Conservation (phyloP, 148 eudicot species). For the Cornus suecica region DNA sequence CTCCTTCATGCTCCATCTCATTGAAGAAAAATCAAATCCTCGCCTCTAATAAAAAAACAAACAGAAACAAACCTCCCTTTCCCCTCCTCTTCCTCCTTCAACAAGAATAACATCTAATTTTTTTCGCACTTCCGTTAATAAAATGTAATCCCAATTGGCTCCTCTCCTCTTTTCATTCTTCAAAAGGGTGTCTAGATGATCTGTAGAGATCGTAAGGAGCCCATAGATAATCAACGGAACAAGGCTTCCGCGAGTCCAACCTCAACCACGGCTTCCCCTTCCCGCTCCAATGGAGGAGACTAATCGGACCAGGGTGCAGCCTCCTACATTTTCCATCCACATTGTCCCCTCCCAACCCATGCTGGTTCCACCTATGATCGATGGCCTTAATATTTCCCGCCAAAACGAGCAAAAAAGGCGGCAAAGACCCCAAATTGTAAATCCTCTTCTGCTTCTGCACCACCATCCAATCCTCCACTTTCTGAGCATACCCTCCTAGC, state of each 20-base stretch:
- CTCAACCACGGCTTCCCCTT: constrained; percentile 45
- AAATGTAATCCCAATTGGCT: too few relatives aligned
- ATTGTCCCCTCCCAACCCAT: constrained; percentile 38
- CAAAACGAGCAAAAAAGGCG: constrained; percentile 34
- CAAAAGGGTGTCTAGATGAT: constrained; percentile 21
- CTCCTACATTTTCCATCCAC: constrained; percentile 32
- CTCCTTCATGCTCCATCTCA: not conserved
- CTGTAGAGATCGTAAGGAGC: constrained; percentile 38
- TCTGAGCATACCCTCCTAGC: constrained; percentile 26
- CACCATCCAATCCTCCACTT: constrained; percentile 38
- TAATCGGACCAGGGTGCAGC: constrained; percentile 33
- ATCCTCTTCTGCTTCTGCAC: constrained; percentile 37
- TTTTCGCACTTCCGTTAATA: constrained; percentile 1
- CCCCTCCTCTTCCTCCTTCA: not conserved
- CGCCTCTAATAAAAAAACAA: not conserved
- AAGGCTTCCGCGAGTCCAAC: constrained; percentile 28
- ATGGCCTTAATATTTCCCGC: constrained; percentile 30
- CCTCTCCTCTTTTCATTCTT: constrained; percentile 11
- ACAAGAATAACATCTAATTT: not conserved
- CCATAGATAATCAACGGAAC: constrained; percentile 38
- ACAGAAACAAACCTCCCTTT: not conserved
- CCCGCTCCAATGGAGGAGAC: constrained; percentile 39
- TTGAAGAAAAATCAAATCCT: too few relatives aligned
- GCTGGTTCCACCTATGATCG: constrained; percentile 42
- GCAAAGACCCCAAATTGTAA: constrained; percentile 34